phyloP scores from a whole-genome alignment of 495 filamentous ascomycete genomes.

The Annulohypoxylon moriforme region DNA sequence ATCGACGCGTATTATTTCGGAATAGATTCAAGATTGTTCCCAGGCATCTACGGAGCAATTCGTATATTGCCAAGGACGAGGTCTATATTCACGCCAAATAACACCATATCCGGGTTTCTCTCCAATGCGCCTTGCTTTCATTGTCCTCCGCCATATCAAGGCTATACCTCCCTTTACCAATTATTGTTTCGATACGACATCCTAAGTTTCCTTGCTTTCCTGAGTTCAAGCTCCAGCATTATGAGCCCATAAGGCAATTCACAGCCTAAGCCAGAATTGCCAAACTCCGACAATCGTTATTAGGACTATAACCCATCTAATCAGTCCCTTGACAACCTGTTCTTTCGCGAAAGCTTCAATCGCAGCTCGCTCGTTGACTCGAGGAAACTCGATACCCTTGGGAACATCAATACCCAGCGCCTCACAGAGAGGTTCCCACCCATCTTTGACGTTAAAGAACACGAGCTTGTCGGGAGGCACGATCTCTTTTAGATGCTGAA shows the following conservation, averaged over 20 bases:
- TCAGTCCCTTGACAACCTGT: constrained; percentile 29
- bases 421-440: constrained; percentile 43
- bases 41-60: background rate
- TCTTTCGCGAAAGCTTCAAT: constrained; percentile 38
- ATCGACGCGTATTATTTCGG: too few relatives aligned
- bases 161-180: background rate
- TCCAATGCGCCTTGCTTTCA: background rate
- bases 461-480: constrained; percentile 43
- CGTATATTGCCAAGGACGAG: background rate
- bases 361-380: constrained; percentile 36
- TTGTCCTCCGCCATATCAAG: background rate
- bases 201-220: too few relatives aligned
- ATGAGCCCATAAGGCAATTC: background rate
- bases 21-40: background rate
- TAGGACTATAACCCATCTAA: constrained; percentile 38
- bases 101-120: background rate
- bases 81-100: background rate
- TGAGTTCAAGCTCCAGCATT: background rate
- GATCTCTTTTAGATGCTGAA: constrained; percentile 38
- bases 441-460: constrained; percentile 44
- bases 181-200: background rate
- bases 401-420: constrained; percentile 38
- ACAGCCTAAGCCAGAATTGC: constrained; percentile 2
- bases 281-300: constrained; percentile 1
- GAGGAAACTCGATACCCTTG: constrained; percentile 38